Evolutionary conservation across 352 stramenopile genomes (phyloP).

Genomic region (Phytophthora fragariaefolia): DNA sequence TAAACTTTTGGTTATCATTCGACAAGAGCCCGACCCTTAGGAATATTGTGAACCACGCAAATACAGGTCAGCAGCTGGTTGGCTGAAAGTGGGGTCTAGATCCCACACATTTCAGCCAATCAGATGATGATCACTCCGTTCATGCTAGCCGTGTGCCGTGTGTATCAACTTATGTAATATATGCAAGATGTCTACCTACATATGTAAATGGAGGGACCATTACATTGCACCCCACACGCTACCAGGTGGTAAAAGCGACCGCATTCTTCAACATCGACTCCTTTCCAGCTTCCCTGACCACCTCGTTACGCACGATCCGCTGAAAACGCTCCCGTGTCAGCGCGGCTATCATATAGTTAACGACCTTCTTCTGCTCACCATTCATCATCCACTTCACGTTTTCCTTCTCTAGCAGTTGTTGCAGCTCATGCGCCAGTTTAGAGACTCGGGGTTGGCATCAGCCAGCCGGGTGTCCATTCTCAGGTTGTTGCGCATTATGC

Average conservation of each 20-base stretch:
- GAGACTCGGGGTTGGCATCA: not conserved
- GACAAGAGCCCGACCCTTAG: too few species aligned
- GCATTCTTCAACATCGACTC: not conserved
- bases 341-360: conserved; percentile 1
- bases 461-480: not conserved
- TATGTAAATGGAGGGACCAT: too few species aligned
- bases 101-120: too few species aligned
- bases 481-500: not conserved
- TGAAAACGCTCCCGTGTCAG: conserved; percentile 1
- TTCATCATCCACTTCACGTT: conserved; percentile 24
- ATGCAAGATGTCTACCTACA: too few species aligned
- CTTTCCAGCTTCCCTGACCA: not conserved
- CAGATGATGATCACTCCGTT: too few species aligned
- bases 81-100: too few species aligned
- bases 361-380: conserved; percentile 1
- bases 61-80: too few species aligned
- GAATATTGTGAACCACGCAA: too few species aligned
- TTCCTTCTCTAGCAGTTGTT: conserved; percentile 4
- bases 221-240: not conserved
- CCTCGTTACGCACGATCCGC: not conserved
- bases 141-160: too few species aligned
- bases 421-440: conserved; percentile 5
- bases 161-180: too few species aligned
- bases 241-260: not conserved
- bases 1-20: too few species aligned